Evolutionary conservation across 139 green algal genomes (phyloP).

Genomic region (Chlorella vulgaris): DNA sequence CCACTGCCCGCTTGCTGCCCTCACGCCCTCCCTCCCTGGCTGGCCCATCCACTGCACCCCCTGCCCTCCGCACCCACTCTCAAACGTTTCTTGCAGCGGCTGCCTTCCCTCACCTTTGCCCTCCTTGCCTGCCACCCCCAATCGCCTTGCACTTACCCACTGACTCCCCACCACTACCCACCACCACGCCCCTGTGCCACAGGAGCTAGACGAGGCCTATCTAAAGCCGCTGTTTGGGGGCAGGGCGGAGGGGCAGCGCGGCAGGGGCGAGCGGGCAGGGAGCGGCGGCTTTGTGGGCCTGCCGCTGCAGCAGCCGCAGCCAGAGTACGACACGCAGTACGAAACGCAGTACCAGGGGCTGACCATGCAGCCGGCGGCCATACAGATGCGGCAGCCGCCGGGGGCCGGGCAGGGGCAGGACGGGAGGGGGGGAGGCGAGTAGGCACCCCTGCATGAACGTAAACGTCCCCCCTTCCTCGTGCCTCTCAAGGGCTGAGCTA

Average conservation of each 20-base stretch:
- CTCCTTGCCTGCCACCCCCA: too few species aligned
- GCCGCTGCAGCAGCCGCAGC: not conserved
- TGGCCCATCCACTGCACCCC: too few species aligned
- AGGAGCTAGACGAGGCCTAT: conserved; percentile 44
- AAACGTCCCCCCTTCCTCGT: too few species aligned
- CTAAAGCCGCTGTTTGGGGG: conserved; percentile 22
- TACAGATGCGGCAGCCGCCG: not conserved
- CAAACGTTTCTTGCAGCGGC: too few species aligned
- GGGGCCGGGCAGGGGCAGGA: not conserved
- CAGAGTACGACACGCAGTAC: not conserved
- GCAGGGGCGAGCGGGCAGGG: not conserved
- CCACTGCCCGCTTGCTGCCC: too few species aligned
- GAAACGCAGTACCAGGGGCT: not conserved
- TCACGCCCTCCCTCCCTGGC: too few species aligned
- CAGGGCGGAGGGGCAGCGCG: not conserved
- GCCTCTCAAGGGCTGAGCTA: too few species aligned
- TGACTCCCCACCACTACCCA: not conserved
- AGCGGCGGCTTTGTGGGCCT: not conserved
- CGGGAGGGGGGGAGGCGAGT: not conserved
- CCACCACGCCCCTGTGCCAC: not conserved
- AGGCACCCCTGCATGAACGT: too few species aligned
- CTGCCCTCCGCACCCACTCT: too few species aligned
- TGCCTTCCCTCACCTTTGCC: too few species aligned
- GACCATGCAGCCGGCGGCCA: too few species aligned
- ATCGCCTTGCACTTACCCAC: too few species aligned